Evolutionary conservation across 2,329 filamentous ascomycete species (phyloP).

Genomic region (Salinomyces thailandicus): DNA sequence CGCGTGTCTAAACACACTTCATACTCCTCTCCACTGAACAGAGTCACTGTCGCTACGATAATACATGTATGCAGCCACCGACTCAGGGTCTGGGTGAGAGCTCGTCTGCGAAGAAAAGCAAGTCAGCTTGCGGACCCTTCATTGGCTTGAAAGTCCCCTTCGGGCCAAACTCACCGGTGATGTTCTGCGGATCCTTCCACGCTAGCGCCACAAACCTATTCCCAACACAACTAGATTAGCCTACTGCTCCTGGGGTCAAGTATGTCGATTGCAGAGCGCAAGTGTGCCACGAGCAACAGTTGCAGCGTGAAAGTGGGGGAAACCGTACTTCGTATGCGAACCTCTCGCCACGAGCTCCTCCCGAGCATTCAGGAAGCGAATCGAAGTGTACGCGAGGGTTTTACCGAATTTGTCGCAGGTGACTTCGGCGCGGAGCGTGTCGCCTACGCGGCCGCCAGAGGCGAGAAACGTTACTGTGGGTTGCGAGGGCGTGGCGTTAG

Average conservation of each 20-base stretch:
- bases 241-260: neutral
- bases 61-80: no score
- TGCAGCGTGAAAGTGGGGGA: neutral
- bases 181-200: constrained; percentile 54
- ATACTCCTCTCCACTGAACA: no score
- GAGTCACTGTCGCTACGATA: no score
- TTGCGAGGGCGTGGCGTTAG: neutral
- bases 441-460: constrained; percentile 53
- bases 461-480: constrained; percentile 50
- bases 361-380: constrained; percentile 49
- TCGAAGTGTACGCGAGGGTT: constrained; percentile 53
- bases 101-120: no score
- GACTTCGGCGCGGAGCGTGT: constrained; percentile 42
- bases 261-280: no score
- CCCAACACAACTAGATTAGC: neutral
- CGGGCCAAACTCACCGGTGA: constrained; percentile 45
- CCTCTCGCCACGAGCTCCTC: constrained; percentile 53
- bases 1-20: no score
- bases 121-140: no score
- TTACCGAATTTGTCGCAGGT: constrained; percentile 57
- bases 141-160: no score
- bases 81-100: no score
- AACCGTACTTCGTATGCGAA: constrained; percentile 53
- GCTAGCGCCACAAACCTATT: constrained; percentile 47
- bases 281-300: no score